Evolutionary conservation across 2,329 filamentous ascomycete species (phyloP), one percentile per base, ranked within the genome.

Genomic region (Nigrograna mackinnonii): DNA sequence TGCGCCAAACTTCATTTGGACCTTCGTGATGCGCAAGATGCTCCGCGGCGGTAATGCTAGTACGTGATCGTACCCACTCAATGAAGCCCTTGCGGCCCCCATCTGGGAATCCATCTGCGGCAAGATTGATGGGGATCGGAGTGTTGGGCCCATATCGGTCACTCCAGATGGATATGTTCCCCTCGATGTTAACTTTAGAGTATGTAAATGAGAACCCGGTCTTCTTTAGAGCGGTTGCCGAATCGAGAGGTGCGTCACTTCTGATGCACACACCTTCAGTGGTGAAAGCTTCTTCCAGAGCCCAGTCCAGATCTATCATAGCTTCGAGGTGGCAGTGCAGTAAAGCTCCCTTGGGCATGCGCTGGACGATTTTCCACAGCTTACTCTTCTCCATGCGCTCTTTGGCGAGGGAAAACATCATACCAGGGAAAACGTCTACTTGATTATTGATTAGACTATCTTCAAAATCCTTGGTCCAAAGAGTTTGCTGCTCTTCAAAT

Each of bases 341-440:
- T 21, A 95, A 75, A 6, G 85, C 79, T 11, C 92, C 94, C 67
- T 97, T 97, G 20, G 92, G 92, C 87, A 97, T 90, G 50, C 76
- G 80, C 45, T 85, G 81, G 13, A 96, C 80, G 55, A 96, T 94
- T 51, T 83, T 79, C 90, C 90, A 97, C 18, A 96, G 76, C 60
- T 84, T 84, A 12, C 89, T 95, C 54, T 78, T 77, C 69, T 95
- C 89, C 83, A 96, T 95, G 26, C 83, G 82, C n/a, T 84, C 80
- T 68, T 91, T 92, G 55, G 90, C 90, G 24, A 92, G 78, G 24
- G 82, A 85, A 70, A 96, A 96, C 87, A 95, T 94, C 86, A 96
- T 95, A 9, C 91, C 91, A 1, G 90, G 90, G 62, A 87, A 89
- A 37, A 92, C 74, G 53, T 83, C 82, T 47, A 82, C 79, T 55